phyloP scores from a whole-genome alignment of 2,329 filamentous ascomycete genomes.

The Allantophomopsis lycopodina region DNA sequence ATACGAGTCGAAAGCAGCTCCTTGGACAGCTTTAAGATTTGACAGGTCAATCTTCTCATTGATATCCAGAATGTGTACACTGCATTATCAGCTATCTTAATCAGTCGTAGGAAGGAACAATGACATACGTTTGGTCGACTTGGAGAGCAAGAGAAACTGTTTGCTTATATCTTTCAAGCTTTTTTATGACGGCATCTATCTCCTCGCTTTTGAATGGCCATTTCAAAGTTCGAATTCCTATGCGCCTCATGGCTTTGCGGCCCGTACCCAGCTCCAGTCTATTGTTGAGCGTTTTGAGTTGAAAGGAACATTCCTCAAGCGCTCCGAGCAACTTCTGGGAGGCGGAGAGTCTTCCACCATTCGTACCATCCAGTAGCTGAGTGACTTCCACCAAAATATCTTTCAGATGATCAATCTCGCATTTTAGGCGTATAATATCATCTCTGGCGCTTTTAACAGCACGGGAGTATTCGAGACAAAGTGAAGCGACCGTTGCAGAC shows the following conservation, averaged over 20 bases:
- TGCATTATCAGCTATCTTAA: slow-evolving; percentile 5
- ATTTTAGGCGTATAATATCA: slow-evolving; percentile 19
- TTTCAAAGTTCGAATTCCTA: slow-evolving; percentile 21
- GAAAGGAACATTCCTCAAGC: slow-evolving; percentile 6
- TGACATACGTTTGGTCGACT: slow-evolving; percentile 20
- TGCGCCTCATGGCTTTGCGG: slow-evolving; percentile 17
- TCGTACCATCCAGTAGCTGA: slow-evolving; percentile 14
- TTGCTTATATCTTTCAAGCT: slow-evolving; percentile 14
- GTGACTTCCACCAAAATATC: slow-evolving; percentile 12
- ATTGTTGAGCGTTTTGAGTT: slow-evolving; percentile 12
- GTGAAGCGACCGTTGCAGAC: slow-evolving; percentile 19
- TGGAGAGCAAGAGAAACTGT: slow-evolving; percentile 18
- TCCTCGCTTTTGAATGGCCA: slow-evolving; percentile 24
- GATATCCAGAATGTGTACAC: slow-evolving; percentile 7
- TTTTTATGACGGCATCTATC: slow-evolving; percentile 15
- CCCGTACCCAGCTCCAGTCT: slow-evolving; percentile 11
- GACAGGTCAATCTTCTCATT: slow-evolving; percentile 11
- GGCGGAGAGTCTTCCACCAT: slow-evolving; percentile 13
- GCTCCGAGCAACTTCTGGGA: slow-evolving; percentile 11
- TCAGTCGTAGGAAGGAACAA: slow-evolving; percentile 3
- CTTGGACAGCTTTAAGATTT: slow-evolving; percentile 9
- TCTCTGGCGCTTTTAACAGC: slow-evolving; percentile 17
- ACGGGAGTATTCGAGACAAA: slow-evolving; percentile 22
- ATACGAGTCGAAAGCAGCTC: slow-evolving; percentile 21
- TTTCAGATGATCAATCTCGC: slow-evolving; percentile 14